These are phyloP conservation scores for Nicotiana obtusifolia DNA, from an alignment of 257 asterid species.

Conservation along the genomic window DNA sequence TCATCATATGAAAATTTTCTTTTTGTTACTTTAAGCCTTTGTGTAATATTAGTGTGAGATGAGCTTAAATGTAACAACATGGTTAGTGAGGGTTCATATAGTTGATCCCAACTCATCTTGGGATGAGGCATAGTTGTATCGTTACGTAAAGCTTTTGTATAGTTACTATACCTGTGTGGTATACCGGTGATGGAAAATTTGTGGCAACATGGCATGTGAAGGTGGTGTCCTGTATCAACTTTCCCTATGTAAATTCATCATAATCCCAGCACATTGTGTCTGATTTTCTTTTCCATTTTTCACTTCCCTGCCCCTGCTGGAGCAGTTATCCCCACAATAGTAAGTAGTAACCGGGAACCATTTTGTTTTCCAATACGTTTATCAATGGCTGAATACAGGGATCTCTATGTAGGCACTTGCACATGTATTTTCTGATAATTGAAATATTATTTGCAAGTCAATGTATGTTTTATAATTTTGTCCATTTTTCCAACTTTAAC, in stretches of 20 bases:
- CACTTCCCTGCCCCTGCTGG: background rate
- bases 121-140: too few relatives aligned
- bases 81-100: background rate
- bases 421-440: background rate
- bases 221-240: background rate
- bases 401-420: background rate
- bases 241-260: background rate
- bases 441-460: background rate
- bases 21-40: background rate
- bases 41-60: background rate
- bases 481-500: background rate
- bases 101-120: too few relatives aligned
- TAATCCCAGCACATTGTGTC: background rate
- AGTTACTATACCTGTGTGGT: background rate
- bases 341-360: background rate
- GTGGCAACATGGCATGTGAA: background rate
- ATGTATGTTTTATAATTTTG: background rate
- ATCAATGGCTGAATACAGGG: background rate
- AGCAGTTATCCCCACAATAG: background rate
- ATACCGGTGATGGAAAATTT: background rate
- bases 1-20: slow-evolving; percentile 38
- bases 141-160: background rate
- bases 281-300: background rate
- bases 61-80: background rate
- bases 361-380: too few relatives aligned